Conservation (phyloP, 257 asterid genomes). For the Fraxinus pennsylvanica region DNA sequence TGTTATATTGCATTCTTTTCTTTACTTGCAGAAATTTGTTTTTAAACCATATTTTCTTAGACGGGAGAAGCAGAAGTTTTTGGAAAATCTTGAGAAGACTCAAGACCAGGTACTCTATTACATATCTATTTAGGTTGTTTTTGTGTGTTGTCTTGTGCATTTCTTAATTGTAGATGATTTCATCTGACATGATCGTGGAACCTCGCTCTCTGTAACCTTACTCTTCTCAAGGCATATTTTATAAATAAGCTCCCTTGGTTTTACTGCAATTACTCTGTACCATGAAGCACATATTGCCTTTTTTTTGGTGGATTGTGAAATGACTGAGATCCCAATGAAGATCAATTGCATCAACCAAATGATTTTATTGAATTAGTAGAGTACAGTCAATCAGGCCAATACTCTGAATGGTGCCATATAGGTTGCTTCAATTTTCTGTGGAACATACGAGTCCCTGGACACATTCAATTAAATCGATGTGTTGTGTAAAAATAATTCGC, state of each 20-base stretch:
- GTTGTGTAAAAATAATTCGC: neutral
- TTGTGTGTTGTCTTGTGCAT: constrained; percentile 1
- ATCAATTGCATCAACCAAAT: neutral
- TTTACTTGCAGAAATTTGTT: constrained; percentile 66
- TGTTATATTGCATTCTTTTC: constrained; percentile 18
- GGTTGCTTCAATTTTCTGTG: neutral
- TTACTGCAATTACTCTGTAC: neutral
- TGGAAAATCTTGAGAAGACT: constrained; percentile 67
- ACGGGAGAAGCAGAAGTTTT: constrained; percentile 68
- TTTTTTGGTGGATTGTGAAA: neutral
- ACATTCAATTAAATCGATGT: neutral
- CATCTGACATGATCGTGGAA: constrained; percentile 1
- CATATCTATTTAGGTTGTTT: constrained; percentile 12
- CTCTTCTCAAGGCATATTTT: neutral
- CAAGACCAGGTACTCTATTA: constrained; percentile 55
- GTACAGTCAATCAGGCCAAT: neutral
- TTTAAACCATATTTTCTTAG: constrained; percentile 74
- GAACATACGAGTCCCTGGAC: neutral
- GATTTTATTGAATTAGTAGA: neutral
- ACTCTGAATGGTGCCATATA: neutral
- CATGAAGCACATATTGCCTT: neutral
- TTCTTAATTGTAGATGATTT: constrained; percentile 1
- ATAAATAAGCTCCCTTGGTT: neutral
- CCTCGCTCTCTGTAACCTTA: neutral
- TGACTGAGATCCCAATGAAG: neutral